phyloP scores from a whole-genome alignment of 139 green algal species.

The Haematococcus sp. region DNA sequence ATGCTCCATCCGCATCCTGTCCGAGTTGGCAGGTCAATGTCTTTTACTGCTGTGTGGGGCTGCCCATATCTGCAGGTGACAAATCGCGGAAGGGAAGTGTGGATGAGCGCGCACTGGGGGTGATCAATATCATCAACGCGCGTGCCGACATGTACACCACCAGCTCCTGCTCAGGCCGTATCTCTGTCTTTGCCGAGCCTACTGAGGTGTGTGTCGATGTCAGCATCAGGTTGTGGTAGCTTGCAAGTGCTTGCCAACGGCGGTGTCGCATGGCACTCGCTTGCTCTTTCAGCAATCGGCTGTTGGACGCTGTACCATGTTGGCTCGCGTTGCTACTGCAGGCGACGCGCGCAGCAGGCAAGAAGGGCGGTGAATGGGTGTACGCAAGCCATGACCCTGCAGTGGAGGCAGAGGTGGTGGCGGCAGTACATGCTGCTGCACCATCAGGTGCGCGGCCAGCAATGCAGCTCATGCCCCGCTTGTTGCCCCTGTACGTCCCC shows the following conservation, averaged over 20 bases:
- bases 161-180: constrained; percentile 53
- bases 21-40: no score
- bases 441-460: not conserved
- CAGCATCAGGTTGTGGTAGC: no score
- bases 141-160: constrained; percentile 59
- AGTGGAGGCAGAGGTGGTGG: constrained; percentile 32
- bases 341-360: constrained; percentile 25
- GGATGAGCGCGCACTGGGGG: constrained; percentile 48
- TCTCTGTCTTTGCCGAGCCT: constrained; percentile 62
- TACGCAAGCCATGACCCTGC: constrained; percentile 60
- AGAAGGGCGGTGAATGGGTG: constrained; percentile 71
- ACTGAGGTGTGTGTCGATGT: constrained; percentile 4
- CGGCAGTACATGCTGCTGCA: not conserved
- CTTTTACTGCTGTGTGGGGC: no score
- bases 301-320: not conserved
- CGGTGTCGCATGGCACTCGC: no score
- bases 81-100: constrained; percentile 67
- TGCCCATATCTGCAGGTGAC: constrained; percentile 38
- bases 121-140: constrained; percentile 60
- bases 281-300: no score
- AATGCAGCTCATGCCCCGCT: no score
- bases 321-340: not conserved
- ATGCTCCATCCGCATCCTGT: no score
- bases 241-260: no score
- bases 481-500: no score